Percentiles rank a stretch among this genome's conserved stretches.
Evolutionary conservation across 1,139 yeast genomes (phyloP).

Genomic region (Scheffersomyces cryptocercus): DNA sequence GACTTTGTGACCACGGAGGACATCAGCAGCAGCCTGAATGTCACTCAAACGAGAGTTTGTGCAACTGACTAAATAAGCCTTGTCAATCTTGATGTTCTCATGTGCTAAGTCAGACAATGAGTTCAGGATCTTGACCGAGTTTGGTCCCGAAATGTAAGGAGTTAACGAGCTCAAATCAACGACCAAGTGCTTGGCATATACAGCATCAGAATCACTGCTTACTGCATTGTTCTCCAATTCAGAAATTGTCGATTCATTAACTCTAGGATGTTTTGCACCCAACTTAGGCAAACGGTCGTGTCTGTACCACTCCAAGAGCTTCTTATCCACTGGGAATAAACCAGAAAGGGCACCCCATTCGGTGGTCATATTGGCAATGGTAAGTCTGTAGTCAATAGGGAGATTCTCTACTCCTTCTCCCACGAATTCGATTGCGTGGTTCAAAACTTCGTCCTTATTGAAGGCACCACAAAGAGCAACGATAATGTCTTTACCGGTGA

Average conservation of each 20-base stretch:
- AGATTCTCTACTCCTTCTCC: constrained; percentile 80
- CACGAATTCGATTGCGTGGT: constrained; percentile 95
- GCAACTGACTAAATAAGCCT: constrained; percentile 97
- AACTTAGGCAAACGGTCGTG: constrained; percentile 61
- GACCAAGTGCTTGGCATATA: constrained; percentile 81
- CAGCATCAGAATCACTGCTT: constrained; percentile 72
- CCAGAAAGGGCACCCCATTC: constrained; percentile 99
- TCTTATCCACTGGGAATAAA: constrained; percentile 87
- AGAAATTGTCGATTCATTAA: constrained; percentile 60
- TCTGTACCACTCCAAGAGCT: constrained; percentile 70
- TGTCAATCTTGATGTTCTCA: constrained; percentile 76
- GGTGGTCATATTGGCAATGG: constrained; percentile 98
- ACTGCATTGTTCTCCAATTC: constrained; percentile 46
- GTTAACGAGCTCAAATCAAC: constrained; percentile 81
- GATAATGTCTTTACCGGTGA: constrained; percentile 95
- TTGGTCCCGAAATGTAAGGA: constrained; percentile 96
- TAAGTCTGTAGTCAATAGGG: constrained; percentile 86
- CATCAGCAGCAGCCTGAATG: constrained; percentile 90
- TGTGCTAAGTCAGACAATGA: constrained; percentile 73
- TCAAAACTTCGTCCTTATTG: constrained; percentile 93
- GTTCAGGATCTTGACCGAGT: constrained; percentile 88
- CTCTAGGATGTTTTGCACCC: constrained; percentile 85
- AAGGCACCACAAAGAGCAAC: constrained; percentile 94
- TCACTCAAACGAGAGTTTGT: constrained; percentile 94
- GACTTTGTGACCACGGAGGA: constrained; percentile 75